Percentiles rank a stretch among this genome's conserved stretches.
phyloP scores from a whole-genome alignment of 202 grass and related monocot genomes.

The Eragrostis tef region DNA sequence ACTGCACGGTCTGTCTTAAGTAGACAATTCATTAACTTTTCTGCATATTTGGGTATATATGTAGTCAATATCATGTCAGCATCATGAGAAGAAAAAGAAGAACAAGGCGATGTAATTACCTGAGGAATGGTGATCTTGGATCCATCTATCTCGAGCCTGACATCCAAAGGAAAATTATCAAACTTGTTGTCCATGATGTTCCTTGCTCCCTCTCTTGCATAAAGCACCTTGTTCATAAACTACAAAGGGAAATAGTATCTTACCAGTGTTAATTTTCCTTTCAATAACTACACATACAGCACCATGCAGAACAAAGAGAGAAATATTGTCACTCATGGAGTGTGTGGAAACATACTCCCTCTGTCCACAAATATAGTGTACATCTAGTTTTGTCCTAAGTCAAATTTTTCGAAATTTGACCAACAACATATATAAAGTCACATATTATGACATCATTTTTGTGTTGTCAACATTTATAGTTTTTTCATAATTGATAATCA shows the following conservation, averaged over 20 bases:
- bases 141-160: conserved; percentile 90
- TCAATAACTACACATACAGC: conserved; percentile 5
- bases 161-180: conserved; percentile 80
- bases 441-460: too few species aligned
- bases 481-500: too few species aligned
- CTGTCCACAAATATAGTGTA: too few species aligned
- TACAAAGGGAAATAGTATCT: conserved; percentile 47
- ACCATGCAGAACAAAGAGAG: conserved; percentile 4
- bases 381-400: too few species aligned
- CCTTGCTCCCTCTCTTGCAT: conserved; percentile 96
- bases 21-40: background rate
- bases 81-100: conserved; percentile 10
- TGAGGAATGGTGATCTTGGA: conserved; percentile 78
- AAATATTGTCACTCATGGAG: conserved; percentile 22
- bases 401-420: too few species aligned
- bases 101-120: conserved; percentile 35
- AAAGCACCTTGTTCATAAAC: conserved; percentile 98
- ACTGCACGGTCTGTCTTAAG: background rate
- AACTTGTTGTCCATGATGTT: conserved; percentile 94
- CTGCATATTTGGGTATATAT: conserved; percentile 17
- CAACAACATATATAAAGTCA: too few species aligned
- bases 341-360: conserved; percentile 21
- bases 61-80: conserved; percentile 5
- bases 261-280: conserved; percentile 9
- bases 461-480: too few species aligned